phyloP scores from a whole-genome alignment of 257 asterid species.

The Ocimum tenuiflorum region DNA sequence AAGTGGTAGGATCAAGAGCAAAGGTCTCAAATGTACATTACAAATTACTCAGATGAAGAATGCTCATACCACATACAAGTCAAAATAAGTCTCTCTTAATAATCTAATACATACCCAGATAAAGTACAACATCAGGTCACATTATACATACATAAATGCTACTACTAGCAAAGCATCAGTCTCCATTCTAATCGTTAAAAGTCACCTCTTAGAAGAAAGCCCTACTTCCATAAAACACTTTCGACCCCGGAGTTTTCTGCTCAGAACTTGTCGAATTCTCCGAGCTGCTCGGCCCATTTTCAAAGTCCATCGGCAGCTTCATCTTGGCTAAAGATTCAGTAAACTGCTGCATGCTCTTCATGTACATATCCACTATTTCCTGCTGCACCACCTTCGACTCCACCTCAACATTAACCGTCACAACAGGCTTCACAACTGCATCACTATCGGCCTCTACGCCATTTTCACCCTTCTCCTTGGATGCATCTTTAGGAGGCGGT shows the following conservation, averaged over 20 bases:
- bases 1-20: conserved; percentile 18
- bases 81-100: conserved; percentile 22
- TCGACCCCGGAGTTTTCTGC: no score
- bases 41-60: conserved; percentile 26
- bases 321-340: conserved; percentile 88
- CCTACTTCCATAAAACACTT: conserved; percentile 93
- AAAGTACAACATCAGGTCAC: conserved; percentile 28
- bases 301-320: conserved; percentile 89
- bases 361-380: conserved; percentile 92
- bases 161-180: conserved; percentile 38
- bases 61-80: conserved; percentile 28
- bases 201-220: conserved; percentile 90
- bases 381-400: conserved; percentile 84
- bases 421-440: conserved; percentile 56
- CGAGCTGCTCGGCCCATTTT: conserved; percentile 61
- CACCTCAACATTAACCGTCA: conserved; percentile 42
- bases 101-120: conserved; percentile 29
- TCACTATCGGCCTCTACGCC: no score
- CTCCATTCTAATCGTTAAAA: conserved; percentile 42
- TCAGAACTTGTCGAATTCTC: conserved; percentile 68
- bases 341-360: conserved; percentile 95
- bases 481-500: no score
- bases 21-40: conserved; percentile 23
- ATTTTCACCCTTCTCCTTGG: no score
- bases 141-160: conserved; percentile 21